A percentile compares a stretch with the other conserved stretches of the same genome.
Evolutionary conservation across 352 stramenopile genomes (phyloP).

Genomic region (Phytophthora tubulina): DNA sequence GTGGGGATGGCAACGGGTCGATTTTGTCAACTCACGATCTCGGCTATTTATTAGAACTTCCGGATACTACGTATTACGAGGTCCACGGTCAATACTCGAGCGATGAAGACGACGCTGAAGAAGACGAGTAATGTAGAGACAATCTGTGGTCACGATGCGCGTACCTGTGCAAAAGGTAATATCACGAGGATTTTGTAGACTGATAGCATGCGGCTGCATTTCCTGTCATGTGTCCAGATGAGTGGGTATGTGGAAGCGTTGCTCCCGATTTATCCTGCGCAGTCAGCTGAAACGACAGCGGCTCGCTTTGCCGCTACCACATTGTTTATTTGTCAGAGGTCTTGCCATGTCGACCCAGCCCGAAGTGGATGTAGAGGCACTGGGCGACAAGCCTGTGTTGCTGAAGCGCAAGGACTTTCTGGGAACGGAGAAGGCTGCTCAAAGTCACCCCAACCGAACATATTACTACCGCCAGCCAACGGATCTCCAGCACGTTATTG

Average conservation of each 20-base stretch:
- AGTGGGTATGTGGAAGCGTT: background rate
- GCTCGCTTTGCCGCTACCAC: background rate
- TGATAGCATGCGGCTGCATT: background rate
- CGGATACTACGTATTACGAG: conserved; percentile 76
- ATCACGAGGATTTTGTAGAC: conserved; percentile 8
- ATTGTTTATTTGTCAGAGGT: conserved; percentile 11
- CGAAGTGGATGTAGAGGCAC: conserved; percentile 42
- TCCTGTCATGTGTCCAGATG: background rate
- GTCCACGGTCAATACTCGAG: conserved; percentile 80
- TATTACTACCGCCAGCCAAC: conserved; percentile 83
- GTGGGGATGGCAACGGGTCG: conserved; percentile 53
- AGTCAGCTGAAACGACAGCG: conserved; percentile 30
- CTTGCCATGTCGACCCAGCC: conserved; percentile 48
- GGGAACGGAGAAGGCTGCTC: conserved; percentile 65
- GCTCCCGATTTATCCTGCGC: conserved; percentile 25
- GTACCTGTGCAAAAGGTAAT: conserved; percentile 16
- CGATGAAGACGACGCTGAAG: conserved; percentile 77
- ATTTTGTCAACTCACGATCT: conserved; percentile 67
- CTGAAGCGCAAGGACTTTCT: conserved; percentile 88
- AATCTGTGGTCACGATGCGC: conserved; percentile 5
- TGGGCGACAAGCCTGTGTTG: conserved; percentile 42
- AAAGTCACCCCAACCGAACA: conserved; percentile 72
- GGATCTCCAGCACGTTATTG: conserved; percentile 82
- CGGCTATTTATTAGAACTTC: conserved; percentile 77
- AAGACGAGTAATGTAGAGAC: conserved; percentile 48